A percentile compares a stretch with the other conserved stretches of the same genome.
Evolutionary conservation across 1,284 basidiomycete genomes (phyloP).

Genomic region (Microbotryum scabiosae): DNA sequence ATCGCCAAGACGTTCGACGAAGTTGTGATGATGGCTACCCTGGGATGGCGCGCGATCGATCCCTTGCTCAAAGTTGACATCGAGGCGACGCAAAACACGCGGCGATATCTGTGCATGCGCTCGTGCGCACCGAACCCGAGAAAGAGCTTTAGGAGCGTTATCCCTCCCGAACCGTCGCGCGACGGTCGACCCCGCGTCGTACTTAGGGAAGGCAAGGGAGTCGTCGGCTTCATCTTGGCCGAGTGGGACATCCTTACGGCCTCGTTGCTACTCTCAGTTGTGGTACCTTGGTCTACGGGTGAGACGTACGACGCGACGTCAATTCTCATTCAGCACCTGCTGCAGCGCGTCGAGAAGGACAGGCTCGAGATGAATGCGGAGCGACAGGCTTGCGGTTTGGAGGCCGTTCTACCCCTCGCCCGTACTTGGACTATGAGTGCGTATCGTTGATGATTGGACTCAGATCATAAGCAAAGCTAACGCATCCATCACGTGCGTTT

Average conservation of each 20-base stretch:
- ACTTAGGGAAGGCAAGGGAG: constrained; percentile 12
- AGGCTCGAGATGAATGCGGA: constrained; percentile 2
- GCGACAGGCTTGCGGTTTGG: not conserved
- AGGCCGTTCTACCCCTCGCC: constrained; percentile 1
- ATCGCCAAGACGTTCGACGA: constrained; percentile 13
- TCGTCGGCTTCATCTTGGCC: constrained; percentile 22
- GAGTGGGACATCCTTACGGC: constrained; percentile 16
- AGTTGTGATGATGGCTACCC: not conserved
- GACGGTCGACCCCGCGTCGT: not conserved
- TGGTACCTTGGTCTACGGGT: constrained; percentile 22
- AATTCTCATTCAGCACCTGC: constrained; percentile 10
- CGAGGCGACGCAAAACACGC: not conserved
- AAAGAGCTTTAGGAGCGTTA: not conserved
- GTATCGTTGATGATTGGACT: not conserved
- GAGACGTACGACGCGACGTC: constrained; percentile 23
- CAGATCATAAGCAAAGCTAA: not conserved
- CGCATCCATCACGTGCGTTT: not conserved
- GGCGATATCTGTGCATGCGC: constrained; percentile 17
- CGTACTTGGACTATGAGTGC: constrained; percentile 24
- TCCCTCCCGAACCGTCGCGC: not conserved
- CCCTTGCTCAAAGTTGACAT: constrained; percentile 6
- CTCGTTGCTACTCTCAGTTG: constrained; percentile 12
- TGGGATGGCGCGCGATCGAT: constrained; percentile 13
- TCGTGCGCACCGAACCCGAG: constrained; percentile 22
- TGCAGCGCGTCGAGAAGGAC: constrained; percentile 16